A percentile compares a stretch with the other conserved stretches of the same genome.
Evolutionary conservation across 2,329 filamentous ascomycete species (phyloP).

Genomic region (Biscogniauxia marginata): DNA sequence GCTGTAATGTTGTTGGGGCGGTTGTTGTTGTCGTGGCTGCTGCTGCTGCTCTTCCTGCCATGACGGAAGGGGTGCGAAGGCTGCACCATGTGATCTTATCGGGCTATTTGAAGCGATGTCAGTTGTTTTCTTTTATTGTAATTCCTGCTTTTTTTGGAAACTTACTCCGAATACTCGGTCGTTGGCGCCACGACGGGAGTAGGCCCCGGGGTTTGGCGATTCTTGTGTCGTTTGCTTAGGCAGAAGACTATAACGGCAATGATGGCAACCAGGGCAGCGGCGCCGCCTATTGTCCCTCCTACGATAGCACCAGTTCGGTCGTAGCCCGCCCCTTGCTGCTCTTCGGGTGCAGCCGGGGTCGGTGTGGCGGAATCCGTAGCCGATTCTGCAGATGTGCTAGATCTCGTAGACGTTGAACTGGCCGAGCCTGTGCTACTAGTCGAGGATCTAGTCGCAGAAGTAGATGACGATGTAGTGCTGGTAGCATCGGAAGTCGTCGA

Average conservation of each 20-base stretch:
- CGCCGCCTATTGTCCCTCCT: constrained; percentile 52
- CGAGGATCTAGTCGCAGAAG: constrained; percentile 10
- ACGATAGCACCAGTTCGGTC: constrained; percentile 48
- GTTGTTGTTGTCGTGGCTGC: constrained; percentile 12
- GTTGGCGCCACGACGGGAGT: constrained; percentile 29
- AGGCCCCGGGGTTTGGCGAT: constrained; percentile 43
- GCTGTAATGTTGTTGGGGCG: neutral
- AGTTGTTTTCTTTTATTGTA: constrained; percentile 3
- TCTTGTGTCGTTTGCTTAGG: constrained; percentile 42
- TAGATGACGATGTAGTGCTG: constrained; percentile 12
- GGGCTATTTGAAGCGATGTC: constrained; percentile 21
- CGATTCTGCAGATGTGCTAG: constrained; percentile 4
- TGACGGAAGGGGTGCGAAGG: constrained; percentile 38
- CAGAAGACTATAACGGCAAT: constrained; percentile 43
- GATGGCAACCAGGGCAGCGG: constrained; percentile 45
- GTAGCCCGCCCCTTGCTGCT: constrained; percentile 1
- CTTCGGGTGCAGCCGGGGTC: neutral
- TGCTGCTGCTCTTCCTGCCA: constrained; percentile 33
- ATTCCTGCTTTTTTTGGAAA: neutral
- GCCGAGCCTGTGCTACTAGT: constrained; percentile 3
- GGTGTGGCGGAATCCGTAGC: constrained; percentile 1
- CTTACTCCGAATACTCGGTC: constrained; percentile 43
- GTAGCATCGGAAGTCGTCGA: constrained; percentile 22
- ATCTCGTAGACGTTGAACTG: constrained; percentile 9
- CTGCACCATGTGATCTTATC: constrained; percentile 32